A percentile compares a stretch with the other conserved stretches of the same genome.
These are phyloP conservation scores for Lepidium aucheri DNA, from an alignment of 345 rosid species.

Conservation along the genomic window DNA sequence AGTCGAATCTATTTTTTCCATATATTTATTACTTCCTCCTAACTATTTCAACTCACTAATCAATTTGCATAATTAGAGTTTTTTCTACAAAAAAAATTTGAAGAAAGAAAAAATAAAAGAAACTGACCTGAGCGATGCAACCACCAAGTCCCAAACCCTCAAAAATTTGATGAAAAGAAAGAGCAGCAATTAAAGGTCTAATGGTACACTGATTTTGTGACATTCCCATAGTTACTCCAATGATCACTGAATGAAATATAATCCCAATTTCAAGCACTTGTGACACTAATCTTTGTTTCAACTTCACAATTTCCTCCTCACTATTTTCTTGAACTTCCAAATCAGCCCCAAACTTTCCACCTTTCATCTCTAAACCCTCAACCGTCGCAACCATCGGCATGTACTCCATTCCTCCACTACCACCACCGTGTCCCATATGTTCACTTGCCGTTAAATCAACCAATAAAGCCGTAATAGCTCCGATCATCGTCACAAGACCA, in stretches of 20 bases:
- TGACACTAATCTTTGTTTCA: slow-evolving; percentile 77
- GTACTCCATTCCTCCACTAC: slow-evolving; percentile 27
- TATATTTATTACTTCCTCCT: neutral
- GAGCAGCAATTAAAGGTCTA: slow-evolving; percentile 76
- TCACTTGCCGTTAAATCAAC: slow-evolving; percentile 86
- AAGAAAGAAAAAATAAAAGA: neutral
- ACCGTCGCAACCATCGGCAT: slow-evolving; percentile 32
- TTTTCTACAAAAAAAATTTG: neutral
- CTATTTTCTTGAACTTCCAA: slow-evolving; percentile 29
- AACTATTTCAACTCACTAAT: neutral
- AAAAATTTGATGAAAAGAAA: slow-evolving; percentile 88
- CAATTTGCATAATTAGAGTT: neutral
- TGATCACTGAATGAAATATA: slow-evolving; percentile 86
- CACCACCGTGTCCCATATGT: slow-evolving; percentile 54
- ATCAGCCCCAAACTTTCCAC: slow-evolving; percentile 28
- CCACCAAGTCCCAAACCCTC: slow-evolving; percentile 99
- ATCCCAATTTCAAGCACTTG: slow-evolving; percentile 95
- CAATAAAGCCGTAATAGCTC: slow-evolving; percentile 54
- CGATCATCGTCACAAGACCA: slow-evolving; percentile 64
- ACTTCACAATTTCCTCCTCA: slow-evolving; percentile 42
- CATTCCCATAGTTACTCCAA: slow-evolving; percentile 96
- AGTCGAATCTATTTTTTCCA: neutral
- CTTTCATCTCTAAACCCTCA: slow-evolving; percentile 27
- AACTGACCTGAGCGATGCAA: slow-evolving; percentile 92
- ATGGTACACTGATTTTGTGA: slow-evolving; percentile 91